Evolutionary conservation across 2,329 filamentous ascomycete species (phyloP), one percentile per base, ranked within the genome.

Genomic region (Zalaria sp.): DNA sequence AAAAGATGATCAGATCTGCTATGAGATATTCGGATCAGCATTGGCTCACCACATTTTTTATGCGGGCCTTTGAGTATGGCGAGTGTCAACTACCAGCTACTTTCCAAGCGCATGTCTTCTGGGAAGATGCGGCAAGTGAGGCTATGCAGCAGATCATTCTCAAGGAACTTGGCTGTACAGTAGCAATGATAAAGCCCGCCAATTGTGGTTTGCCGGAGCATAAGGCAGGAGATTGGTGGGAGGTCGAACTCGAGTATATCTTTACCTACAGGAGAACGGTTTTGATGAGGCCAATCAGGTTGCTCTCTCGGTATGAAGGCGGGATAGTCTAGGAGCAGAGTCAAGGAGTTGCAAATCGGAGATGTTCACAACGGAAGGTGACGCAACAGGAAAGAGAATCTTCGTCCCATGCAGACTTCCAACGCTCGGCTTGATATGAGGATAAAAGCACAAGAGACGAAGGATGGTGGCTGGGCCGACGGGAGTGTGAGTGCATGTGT

Each of bases 61-160:
- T 72, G 58, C 72, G 76, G 35, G 74, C 73, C 9, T 67, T 71
- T 50, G 67, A 75, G 51, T 76, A 72, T 53, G 60, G 61, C 6
- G 69, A 78, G 50, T 66, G 65, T 7, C 40, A 56, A 1, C 55
- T 78, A 4, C 74, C 75, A 1, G 53, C 65, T 10, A 66, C 62
- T 0, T 68, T 72, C 46, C 54, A 45, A 18, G 57, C 59, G 27
- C 54, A 52, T 48, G 50, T 62, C 11, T 45, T 44, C 35, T 40
- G 46, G 34, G 32, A 43, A 38, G 29, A 42, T 4, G 36, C n/a
- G 26, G n/a, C 32, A 10, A 11, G 25, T 6, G 18, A 3, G 5
- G 11, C 41, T 3, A 35, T 28, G 4, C 5, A 43, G 5, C 6
- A 37, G 27, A 35, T 37, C 32, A 42, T 46, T 1, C 28, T 51